Evolutionary conservation across 257 asterid species (phyloP).

Genomic region (Plectranthus barbatus): DNA sequence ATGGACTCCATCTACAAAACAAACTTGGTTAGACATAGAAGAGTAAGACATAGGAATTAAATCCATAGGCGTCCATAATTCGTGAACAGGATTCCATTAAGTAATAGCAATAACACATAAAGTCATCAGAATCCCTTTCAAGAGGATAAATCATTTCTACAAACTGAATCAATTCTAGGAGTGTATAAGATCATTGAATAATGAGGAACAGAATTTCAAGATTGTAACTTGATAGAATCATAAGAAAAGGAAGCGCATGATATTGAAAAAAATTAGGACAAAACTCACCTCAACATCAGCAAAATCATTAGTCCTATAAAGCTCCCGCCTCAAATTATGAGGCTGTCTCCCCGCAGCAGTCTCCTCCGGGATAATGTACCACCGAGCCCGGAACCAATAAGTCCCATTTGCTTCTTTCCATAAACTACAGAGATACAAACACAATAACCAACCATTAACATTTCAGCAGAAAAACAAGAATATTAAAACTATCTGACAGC

Average conservation of each 20-base stretch:
- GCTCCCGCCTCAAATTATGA: constrained; percentile 90
- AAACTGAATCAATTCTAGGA: background rate
- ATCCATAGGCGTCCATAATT: background rate
- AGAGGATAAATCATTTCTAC: background rate
- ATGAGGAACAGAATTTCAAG: background rate
- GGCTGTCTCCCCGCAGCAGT: constrained; percentile 83
- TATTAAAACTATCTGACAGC: background rate
- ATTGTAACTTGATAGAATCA: background rate
- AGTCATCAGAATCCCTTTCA: background rate
- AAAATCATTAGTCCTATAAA: constrained; percentile 65
- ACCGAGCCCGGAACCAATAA: constrained; percentile 69
- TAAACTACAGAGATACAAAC: constrained; percentile 35
- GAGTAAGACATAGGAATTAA: background rate
- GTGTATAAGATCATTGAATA: background rate
- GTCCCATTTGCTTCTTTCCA: constrained; percentile 92
- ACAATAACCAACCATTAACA: background rate
- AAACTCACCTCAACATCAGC: constrained; percentile 69
- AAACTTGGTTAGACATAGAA: background rate
- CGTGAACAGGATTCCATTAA: background rate
- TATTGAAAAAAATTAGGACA: constrained; percentile 3
- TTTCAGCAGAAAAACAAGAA: background rate
- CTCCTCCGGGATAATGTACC: constrained; percentile 91
- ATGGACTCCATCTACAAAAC: constrained; percentile 67
- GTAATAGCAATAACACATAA: background rate
- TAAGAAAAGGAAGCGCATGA: background rate